Evolutionary conservation across 768 basidiomycete genomes (phyloP).

Genomic region (Chalciporus pseudorubinellus): DNA sequence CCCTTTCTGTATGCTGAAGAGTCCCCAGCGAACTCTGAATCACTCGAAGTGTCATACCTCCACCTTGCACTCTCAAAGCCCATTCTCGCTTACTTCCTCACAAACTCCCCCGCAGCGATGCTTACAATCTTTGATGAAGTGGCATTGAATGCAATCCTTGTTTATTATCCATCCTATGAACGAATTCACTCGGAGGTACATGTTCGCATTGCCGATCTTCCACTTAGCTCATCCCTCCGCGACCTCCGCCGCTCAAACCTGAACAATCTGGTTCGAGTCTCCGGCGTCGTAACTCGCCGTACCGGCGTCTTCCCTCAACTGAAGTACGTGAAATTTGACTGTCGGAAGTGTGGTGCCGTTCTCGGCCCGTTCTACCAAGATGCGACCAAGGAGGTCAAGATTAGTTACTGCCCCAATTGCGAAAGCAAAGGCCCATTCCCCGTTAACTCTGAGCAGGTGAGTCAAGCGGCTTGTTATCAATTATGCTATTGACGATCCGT

Average conservation of each 20-base stretch:
- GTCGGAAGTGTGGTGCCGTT: constrained; percentile 89
- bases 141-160: constrained; percentile 88
- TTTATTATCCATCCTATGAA: constrained; percentile 94
- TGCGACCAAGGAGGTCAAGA: constrained; percentile 87
- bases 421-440: constrained; percentile 94
- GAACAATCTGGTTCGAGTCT: constrained; percentile 93
- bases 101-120: constrained; percentile 92
- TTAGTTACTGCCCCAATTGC: constrained; percentile 93
- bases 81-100: constrained; percentile 95
- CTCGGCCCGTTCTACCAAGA: constrained; percentile 99
- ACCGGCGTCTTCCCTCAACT: constrained; percentile 98
- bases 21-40: constrained; percentile 85
- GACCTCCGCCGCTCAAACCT: constrained; percentile 90
- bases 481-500: not conserved
- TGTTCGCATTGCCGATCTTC: constrained; percentile 93
- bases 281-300: constrained; percentile 93
- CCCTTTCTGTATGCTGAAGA: constrained; percentile 13
- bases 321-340: constrained; percentile 99
- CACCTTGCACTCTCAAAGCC: constrained; percentile 91
- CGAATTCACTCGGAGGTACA: constrained; percentile 98
- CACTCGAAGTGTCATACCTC: constrained; percentile 95
- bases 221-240: constrained; percentile 84
- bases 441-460: constrained; percentile 93
- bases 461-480: constrained; percentile 12
- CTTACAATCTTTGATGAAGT: constrained; percentile 94